phyloP scores from a whole-genome alignment of 768 basidiomycete genomes.

The Calocera cornea region DNA sequence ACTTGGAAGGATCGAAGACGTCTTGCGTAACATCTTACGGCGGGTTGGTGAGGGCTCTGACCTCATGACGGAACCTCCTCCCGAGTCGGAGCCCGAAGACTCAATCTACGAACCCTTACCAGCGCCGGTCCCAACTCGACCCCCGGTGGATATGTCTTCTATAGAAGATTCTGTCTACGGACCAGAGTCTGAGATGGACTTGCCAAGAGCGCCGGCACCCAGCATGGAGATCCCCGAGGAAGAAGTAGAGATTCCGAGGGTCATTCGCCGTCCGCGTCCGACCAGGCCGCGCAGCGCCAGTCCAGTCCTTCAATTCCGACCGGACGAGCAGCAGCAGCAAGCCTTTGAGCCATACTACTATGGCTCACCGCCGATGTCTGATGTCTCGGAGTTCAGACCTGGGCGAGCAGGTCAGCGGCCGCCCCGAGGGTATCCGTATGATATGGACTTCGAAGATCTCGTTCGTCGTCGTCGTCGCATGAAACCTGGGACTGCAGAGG shows the following conservation, averaged over 20 bases:
- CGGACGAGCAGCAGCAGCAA: background rate
- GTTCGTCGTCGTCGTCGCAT: background rate
- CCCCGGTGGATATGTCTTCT: background rate
- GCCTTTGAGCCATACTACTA: background rate
- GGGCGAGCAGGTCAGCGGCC: background rate
- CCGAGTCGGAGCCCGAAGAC: slow-evolving; percentile 5
- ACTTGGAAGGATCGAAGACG: slow-evolving; percentile 23
- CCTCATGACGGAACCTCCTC: slow-evolving; percentile 8
- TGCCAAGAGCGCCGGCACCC: slow-evolving; percentile 5
- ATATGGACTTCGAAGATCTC: background rate
- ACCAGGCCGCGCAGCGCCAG: slow-evolving; percentile 7
- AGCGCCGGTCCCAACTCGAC: background rate
- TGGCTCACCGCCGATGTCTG: background rate
- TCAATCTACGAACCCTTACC: background rate
- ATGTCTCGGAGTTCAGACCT: background rate
- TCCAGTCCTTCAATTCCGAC: slow-evolving; percentile 2
- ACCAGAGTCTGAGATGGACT: background rate
- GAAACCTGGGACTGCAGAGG: background rate
- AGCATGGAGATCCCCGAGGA: slow-evolving; percentile 4
- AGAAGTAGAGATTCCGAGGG: background rate
- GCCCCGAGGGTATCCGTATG: background rate
- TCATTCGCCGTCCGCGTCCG: slow-evolving; percentile 5
- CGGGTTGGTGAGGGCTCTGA: slow-evolving; percentile 5
- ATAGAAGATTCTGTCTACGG: background rate
- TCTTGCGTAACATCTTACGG: slow-evolving; percentile 15